phyloP scores from a whole-genome alignment of 371 early-diverging fungal genomes.

The Rhizopus stolonifer region DNA sequence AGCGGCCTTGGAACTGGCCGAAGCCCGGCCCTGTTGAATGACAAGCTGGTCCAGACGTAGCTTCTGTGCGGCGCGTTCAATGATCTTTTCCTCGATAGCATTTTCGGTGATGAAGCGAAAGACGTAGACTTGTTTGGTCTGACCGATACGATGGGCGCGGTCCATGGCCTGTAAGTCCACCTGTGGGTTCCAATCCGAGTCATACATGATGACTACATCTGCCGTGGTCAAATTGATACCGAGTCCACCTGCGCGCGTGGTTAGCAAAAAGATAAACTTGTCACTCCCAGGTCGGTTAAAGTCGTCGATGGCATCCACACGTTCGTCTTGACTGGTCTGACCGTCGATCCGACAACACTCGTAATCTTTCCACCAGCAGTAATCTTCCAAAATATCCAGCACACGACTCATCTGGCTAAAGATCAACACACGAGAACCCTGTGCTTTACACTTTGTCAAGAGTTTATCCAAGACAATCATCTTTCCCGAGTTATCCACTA shows the following conservation, averaged over 20 bases:
- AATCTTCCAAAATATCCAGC: conserved; percentile 97
- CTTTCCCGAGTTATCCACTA: conserved; percentile 92
- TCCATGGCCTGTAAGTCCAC: conserved; percentile 99
- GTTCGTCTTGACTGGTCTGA: conserved; percentile 88
- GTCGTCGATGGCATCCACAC: conserved; percentile 75
- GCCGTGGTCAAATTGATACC: conserved; percentile 99
- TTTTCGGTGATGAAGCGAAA: conserved; percentile 92
- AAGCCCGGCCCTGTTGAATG: conserved; percentile 90
- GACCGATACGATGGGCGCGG: conserved; percentile 99
- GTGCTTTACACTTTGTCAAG: conserved; percentile 85
- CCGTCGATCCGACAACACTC: conserved; percentile 95
- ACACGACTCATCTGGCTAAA: conserved; percentile 99
- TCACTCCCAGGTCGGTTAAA: conserved; percentile 86
- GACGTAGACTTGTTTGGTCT: conserved; percentile 98
- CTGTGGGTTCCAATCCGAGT: conserved; percentile 99
- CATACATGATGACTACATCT: conserved; percentile 99
- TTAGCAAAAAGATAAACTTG: conserved; percentile 92
- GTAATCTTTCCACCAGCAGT: conserved; percentile 73
- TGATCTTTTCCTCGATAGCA: conserved; percentile 96
- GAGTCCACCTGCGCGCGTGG: conserved; percentile 99
- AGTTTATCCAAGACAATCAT: conserved; percentile 97
- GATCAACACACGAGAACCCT: conserved; percentile 93
- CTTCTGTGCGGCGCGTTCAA: conserved; percentile 94
- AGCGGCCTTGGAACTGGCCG: conserved; percentile 27
- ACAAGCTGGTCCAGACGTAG: conserved; percentile 97